Base-by-base conservation (phyloP, 352 stramenopile genomes). In the Pythium sp. region DNA sequence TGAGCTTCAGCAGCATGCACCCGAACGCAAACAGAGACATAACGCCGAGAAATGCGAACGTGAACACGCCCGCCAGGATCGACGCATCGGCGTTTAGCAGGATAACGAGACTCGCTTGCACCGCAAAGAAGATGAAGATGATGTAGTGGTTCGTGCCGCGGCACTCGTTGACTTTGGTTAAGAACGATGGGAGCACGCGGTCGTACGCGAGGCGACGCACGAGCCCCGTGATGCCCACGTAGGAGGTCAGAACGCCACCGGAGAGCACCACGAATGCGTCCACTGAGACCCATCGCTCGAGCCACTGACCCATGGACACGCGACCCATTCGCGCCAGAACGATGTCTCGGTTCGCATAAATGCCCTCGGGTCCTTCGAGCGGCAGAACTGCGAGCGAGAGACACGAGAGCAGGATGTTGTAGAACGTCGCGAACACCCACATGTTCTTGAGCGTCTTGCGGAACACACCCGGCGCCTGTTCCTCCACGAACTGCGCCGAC, bases 251-350 rank as follows among this genome's bases (percentile, higher is more conserved):
- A 3, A 97, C 84, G 8, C 86, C 92, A 18, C 91, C 92, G 12
- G 85, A 86, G 22, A 98, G 68, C 24, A 98, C 92, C 18, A 97
- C 77, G 66, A 97, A 97, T 5, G 92, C 90, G 47, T 98, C 92
- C 34, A 98, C 64, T 0, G 80, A 89, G 2, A 96, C 84, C 83
- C 81, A 90, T 24, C 90, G 73, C 26, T 82, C 79, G 9, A 96
- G 77, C 79, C 79, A 91, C 26, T 72, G 72, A 24, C 82, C 82
- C 24, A 72, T 77, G 7, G 72, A 76, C 14, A 80, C 73, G 9
- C 78, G 64, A 4, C 81, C 91, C 80, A 95, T 97, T 3, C 79
- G 74, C 0, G 90, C 90, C 51, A 97, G 62, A 56, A 97, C 89
- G 2, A 87, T 84, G 62, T 92, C 76, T 55, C 83, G 84, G 24